Evolutionary conservation across 2,329 filamentous ascomycete genomes (phyloP).

Genomic region (Bisporella sp.): DNA sequence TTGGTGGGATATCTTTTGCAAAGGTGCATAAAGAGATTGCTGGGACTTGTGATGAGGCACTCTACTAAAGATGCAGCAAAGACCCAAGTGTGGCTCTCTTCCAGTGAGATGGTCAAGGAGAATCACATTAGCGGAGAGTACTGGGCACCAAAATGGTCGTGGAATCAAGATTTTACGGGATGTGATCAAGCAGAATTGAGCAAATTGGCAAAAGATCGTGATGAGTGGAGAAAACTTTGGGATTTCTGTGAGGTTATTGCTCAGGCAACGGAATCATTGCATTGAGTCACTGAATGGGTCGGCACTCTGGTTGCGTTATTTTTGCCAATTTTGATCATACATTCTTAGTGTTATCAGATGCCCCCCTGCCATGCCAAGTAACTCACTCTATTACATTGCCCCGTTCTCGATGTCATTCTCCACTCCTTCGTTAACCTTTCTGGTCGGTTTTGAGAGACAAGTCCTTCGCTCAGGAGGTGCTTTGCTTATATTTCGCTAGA

Average conservation of each 20-base stretch:
- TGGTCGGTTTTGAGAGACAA: too few relatives aligned
- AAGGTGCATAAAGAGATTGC: neutral
- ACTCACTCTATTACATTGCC: too few relatives aligned
- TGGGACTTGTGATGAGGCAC: neutral
- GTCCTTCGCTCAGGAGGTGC: too few relatives aligned
- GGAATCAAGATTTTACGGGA: neutral
- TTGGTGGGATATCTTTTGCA: neutral
- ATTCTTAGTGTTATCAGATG: too few relatives aligned
- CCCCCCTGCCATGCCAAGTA: too few relatives aligned
- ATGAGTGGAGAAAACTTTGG: constrained; percentile 15
- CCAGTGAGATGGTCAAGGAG: neutral
- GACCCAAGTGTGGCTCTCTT: neutral
- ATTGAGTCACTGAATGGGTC: too few relatives aligned
- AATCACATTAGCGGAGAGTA: neutral
- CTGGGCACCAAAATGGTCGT: neutral
- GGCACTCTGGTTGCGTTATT: too few relatives aligned
- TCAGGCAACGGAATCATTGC: too few relatives aligned
- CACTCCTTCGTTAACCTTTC: too few relatives aligned
- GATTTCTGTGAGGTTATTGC: constrained; percentile 22
- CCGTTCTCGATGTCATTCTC: too few relatives aligned
- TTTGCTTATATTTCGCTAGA: too few relatives aligned
- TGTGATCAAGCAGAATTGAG: neutral
- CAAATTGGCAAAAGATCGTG: neutral
- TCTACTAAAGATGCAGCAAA: neutral
- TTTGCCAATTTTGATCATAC: too few relatives aligned